phyloP scores from a whole-genome alignment of 2,329 filamentous ascomycete genomes.

The Aspergillus sp. region DNA sequence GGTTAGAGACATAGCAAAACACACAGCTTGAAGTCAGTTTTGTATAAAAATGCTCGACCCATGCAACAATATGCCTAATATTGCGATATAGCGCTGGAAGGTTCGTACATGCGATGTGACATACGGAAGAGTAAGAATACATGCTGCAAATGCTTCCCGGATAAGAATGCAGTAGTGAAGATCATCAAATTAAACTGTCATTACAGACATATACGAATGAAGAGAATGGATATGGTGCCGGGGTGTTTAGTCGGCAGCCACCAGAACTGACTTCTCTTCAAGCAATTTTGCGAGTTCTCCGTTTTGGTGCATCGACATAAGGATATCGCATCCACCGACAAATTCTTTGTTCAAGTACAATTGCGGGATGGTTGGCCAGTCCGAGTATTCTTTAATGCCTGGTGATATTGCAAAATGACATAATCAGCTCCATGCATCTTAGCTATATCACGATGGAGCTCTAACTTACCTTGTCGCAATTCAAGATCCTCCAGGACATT shows the following conservation, averaged over 20 bases:
- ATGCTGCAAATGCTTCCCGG: not conserved
- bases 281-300: slow-evolving; percentile 87
- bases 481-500: slow-evolving; percentile 92
- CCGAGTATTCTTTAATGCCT: slow-evolving; percentile 99
- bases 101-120: no score
- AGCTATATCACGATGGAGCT: not conserved
- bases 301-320: slow-evolving; percentile 95
- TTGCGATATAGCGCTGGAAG: no score
- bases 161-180: not conserved
- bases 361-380: slow-evolving; percentile 98
- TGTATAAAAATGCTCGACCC: no score
- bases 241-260: slow-evolving; percentile 47
- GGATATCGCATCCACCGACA: slow-evolving; percentile 92
- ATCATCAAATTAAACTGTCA: not conserved
- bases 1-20: no score
- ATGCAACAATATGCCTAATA: no score
- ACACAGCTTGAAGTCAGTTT: no score
- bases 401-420: slow-evolving; percentile 4
- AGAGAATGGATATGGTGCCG: slow-evolving; percentile 3
- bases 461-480: slow-evolving; percentile 63
- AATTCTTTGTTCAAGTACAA: slow-evolving; percentile 95
- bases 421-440: not conserved
- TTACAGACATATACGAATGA: slow-evolving; percentile 5
- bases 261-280: slow-evolving; percentile 84
- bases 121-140: not conserved